phyloP scores from a whole-genome alignment of 495 filamentous ascomycete genomes.

The Penicillium daleae region DNA sequence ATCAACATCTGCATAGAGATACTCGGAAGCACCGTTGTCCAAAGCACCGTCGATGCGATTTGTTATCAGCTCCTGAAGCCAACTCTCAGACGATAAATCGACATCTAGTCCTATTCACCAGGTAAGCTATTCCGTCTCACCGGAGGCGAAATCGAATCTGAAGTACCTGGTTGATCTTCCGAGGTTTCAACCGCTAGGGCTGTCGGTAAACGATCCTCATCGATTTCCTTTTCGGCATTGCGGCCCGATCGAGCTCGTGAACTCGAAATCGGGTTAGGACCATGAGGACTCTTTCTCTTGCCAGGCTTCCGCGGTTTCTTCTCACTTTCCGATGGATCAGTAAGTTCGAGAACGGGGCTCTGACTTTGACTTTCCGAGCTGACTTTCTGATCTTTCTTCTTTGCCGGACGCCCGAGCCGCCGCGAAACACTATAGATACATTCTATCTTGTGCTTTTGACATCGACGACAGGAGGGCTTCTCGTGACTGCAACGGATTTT shows the following conservation, averaged over 20 bases:
- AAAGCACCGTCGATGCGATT: constrained; percentile 18
- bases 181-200: not conserved
- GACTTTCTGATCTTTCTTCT: constrained; percentile 31
- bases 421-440: constrained; percentile 53
- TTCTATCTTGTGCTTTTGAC: constrained; percentile 45
- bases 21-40: not conserved
- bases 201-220: constrained; percentile 7
- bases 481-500: constrained; percentile 57
- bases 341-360: constrained; percentile 6
- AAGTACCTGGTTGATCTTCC: not conserved
- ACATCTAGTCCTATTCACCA: constrained; percentile 12
- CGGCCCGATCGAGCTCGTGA: not conserved
- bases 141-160: not conserved
- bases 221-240: not conserved
- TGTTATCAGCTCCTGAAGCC: constrained; percentile 39
- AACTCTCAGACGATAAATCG: constrained; percentile 34
- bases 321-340: constrained; percentile 13
- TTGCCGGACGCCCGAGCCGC: constrained; percentile 48
- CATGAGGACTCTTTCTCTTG: constrained; percentile 17
- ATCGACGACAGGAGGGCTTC: constrained; percentile 48
- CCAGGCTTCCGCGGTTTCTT: constrained; percentile 19
- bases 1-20: constrained; percentile 13
- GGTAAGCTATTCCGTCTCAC: not conserved
- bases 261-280: not conserved
- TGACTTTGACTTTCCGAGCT: constrained; percentile 1